These are phyloP conservation scores for Boechera retrofracta DNA, from an alignment of 345 rosid species.

Conservation along the genomic window DNA sequence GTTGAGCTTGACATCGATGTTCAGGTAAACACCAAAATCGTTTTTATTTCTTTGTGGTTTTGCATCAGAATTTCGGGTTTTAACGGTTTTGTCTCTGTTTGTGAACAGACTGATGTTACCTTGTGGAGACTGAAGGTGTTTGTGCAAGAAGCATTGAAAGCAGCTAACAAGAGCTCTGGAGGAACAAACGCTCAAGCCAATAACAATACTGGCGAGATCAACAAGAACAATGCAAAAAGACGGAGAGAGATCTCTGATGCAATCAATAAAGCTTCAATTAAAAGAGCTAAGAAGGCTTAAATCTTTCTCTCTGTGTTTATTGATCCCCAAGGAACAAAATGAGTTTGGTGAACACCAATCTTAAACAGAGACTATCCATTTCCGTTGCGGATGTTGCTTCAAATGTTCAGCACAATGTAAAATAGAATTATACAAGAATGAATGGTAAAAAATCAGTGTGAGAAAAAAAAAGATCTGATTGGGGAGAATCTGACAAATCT, in stretches of 20 bases:
- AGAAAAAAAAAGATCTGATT: not conserved
- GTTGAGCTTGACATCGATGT: conserved; percentile 80
- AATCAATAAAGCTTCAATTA: conserved; percentile 54
- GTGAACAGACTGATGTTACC: conserved; percentile 61
- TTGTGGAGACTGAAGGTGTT: conserved; percentile 80
- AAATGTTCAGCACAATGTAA: not conserved
- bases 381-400: conserved; percentile 10
- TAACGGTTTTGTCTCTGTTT: not conserved
- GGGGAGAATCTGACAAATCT: not conserved
- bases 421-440: not conserved
- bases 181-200: conserved; percentile 51
- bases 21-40: conserved; percentile 51
- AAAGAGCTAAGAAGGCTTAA: conserved; percentile 54
- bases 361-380: not conserved
- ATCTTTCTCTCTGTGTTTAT: conserved; percentile 6
- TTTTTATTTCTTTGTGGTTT: not conserved
- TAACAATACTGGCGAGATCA: conserved; percentile 41
- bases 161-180: conserved; percentile 47
- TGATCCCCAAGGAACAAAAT: conserved; percentile 19
- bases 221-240: conserved; percentile 54
- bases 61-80: not conserved
- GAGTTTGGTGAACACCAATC: conserved; percentile 34
- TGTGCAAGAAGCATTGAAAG: conserved; percentile 67
- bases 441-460: not conserved
- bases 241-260: conserved; percentile 59